Evolutionary conservation across 2,329 filamentous ascomycete species (phyloP).

Genomic region (Clarireedia paspali): DNA sequence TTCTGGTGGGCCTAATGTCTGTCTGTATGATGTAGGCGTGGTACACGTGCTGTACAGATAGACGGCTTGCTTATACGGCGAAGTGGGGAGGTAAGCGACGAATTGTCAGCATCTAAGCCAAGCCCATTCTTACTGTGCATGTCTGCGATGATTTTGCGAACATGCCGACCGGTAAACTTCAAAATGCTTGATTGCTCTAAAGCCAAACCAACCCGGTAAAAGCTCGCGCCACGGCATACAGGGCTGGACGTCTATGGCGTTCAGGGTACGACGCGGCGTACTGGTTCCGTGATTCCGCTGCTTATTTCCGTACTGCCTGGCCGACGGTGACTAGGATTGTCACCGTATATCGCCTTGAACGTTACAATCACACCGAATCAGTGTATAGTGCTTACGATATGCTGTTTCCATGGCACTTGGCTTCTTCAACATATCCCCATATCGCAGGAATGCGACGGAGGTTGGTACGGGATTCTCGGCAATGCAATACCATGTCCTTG

Average conservation of each 20-base stretch:
- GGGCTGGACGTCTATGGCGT: background rate
- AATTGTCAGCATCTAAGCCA: background rate
- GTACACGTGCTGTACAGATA: background rate
- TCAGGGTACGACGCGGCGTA: background rate
- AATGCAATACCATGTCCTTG: background rate
- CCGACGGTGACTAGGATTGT: background rate
- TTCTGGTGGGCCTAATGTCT: too few relatives aligned
- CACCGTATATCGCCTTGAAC: background rate
- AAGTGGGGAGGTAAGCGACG: background rate
- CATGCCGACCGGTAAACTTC: too few relatives aligned
- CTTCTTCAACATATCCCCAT: too few relatives aligned
- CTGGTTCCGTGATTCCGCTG: background rate
- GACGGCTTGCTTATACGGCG: background rate
- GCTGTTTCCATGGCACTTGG: too few relatives aligned
- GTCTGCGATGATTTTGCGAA: too few relatives aligned
- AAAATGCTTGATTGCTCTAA: too few relatives aligned
- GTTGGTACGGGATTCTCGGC: background rate
- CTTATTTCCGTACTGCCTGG: background rate
- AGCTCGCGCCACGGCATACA: background rate
- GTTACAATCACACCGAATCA: background rate
- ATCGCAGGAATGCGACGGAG: background rate
- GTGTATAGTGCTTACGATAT: background rate
- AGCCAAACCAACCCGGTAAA: background rate
- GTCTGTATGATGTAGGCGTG: background rate
- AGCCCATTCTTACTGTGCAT: too few relatives aligned